Base-by-base conservation (phyloP, 306 rosid species). In the Gastrolobium villosum region DNA sequence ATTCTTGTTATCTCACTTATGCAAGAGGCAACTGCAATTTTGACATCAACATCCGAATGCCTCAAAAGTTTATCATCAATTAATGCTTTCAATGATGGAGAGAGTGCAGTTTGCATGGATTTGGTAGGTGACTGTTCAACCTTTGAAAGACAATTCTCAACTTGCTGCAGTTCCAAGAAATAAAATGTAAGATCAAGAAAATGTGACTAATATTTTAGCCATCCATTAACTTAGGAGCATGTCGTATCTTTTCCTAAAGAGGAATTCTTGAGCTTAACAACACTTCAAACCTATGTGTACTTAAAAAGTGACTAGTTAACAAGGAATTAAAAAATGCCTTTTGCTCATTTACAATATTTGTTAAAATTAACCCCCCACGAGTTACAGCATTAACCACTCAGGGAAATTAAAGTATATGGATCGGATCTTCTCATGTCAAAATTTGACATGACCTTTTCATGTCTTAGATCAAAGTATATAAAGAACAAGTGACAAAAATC, bases 1-100 rank as follows among this genome's bases (percentile, higher is more conserved):
- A 95, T 95, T 79, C 99, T 87, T 10, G 97, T 88, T 83, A 92
- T 90, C 86, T 94, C 98, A 74, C 92, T 88, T 62, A 94, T 89
- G 85, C 98, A 94, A 20, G 98, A 81, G 56, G 97, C 94, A 78
- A 94, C 93, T 36, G 91, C 88, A 57, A 92, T 97, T 81, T 87
- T 88, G 44, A 94, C 95, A 81, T 95, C 97, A 68, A 74, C 62
- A 82, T 95, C 80, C 4, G 87, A 48, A 82, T 92, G 97, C 79
- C 82, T 83, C 36, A 92, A 35, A 55, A 95, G 92, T 44, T 75
- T 46, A 13, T 88, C 94, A 41, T 75, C 79, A 70, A 88, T 81
- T 79, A 92, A 80, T 56, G 98, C 94, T 50, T 86, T 86, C 82
- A 84, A 64, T 0, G 89, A 86, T 0, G 95, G 90, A 45, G 95